Conservation (phyloP, 306 rosid species). For the Casuarina cunninghamiana region DNA sequence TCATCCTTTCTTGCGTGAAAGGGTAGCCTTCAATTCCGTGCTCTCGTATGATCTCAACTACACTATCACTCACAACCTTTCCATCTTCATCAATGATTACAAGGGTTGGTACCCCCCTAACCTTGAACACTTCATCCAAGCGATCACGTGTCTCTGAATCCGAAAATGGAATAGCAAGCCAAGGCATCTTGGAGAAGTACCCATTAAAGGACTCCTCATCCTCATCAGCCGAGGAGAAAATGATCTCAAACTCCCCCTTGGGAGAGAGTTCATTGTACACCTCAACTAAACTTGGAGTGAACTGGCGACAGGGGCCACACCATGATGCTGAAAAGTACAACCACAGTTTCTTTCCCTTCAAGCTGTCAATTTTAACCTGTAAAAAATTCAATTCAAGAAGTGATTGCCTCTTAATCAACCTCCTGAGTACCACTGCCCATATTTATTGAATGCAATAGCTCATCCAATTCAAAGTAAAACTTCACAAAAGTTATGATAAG, state of each 20-base stretch:
- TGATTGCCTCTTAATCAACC: slow-evolving; percentile 7
- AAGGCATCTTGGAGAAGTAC: slow-evolving; percentile 78
- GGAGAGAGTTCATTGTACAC: slow-evolving; percentile 48
- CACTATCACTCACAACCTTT: slow-evolving; percentile 40
- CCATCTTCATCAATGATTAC: slow-evolving; percentile 56
- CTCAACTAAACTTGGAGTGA: slow-evolving; percentile 59
- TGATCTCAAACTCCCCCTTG: slow-evolving; percentile 59
- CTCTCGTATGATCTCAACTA: slow-evolving; percentile 41
- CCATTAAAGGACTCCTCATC: slow-evolving; percentile 54
- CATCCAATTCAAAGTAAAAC: neutral
- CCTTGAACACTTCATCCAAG: slow-evolving; percentile 53
- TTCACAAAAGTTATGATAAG: neutral
- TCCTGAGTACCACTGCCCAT: neutral
- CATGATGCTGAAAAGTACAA: slow-evolving; percentile 77
- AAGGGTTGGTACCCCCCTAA: slow-evolving; percentile 60
- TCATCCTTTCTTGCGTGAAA: slow-evolving; percentile 50
- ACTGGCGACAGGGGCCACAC: slow-evolving; percentile 59
- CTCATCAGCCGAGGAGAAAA: slow-evolving; percentile 54
- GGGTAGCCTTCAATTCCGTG: slow-evolving; percentile 62
- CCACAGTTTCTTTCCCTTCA: slow-evolving; percentile 65
- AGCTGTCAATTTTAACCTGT: slow-evolving; percentile 65
- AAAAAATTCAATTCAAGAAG: slow-evolving; percentile 19
- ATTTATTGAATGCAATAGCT: neutral
- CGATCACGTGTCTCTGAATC: slow-evolving; percentile 45
- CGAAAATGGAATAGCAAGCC: slow-evolving; percentile 74